A percentile compares a stretch with the other conserved stretches of the same genome.
Conservation (phyloP, 495 filamentous ascomycete genomes). For the Hypoxylon lenormandii region DNA sequence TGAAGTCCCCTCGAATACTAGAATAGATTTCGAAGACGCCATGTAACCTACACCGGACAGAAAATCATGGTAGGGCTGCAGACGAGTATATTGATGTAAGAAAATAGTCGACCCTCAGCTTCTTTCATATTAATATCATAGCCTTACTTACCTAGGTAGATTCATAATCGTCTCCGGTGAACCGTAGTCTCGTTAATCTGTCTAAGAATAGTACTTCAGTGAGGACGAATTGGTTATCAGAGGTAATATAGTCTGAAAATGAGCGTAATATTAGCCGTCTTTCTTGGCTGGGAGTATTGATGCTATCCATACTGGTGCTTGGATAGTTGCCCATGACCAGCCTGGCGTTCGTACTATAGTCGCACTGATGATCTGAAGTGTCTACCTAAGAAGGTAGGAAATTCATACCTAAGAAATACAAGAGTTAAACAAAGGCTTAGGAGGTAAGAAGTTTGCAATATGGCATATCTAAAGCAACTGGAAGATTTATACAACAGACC, state of each 20-base stretch:
- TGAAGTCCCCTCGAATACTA: conserved; percentile 8
- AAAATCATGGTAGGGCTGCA: conserved; percentile 39
- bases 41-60: conserved; percentile 37
- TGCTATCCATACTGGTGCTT: background rate
- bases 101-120: background rate
- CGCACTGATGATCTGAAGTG: too few relatives aligned
- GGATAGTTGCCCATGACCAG: background rate
- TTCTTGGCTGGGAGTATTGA: conserved; percentile 3
- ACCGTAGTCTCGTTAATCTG: background rate
- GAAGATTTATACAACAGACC: too few relatives aligned
- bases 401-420: too few relatives aligned
- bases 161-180: too few relatives aligned
- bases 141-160: background rate
- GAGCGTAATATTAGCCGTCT: conserved; percentile 4
- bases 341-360: too few relatives aligned
- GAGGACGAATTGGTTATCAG: conserved; percentile 3
- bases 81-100: conserved; percentile 20
- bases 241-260: background rate
- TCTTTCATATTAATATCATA: conserved; percentile 12
- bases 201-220: conserved; percentile 27
- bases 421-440: too few relatives aligned
- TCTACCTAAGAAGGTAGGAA: too few relatives aligned
- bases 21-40: conserved; percentile 24
- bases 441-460: too few relatives aligned
- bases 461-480: too few relatives aligned